Evolutionary conservation across 2,329 filamentous ascomycete genomes (phyloP), one percentile per base, ranked within the genome.

Genomic region (Diatrype stigma): DNA sequence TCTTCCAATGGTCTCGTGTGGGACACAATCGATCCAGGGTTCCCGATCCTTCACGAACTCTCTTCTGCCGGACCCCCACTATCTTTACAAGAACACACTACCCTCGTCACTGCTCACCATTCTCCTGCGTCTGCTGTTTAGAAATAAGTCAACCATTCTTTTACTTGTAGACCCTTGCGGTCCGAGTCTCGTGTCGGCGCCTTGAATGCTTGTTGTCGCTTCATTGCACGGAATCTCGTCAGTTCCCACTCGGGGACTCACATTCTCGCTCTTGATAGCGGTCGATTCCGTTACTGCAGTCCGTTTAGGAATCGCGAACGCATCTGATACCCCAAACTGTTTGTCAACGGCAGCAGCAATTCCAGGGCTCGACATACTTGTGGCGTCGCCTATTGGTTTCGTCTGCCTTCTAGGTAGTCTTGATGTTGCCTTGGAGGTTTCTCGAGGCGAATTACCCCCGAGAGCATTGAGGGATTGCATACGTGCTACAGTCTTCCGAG

Each of bases 131-230:
- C 78, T 70, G 45, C 72, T 78, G 52, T 69, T 79, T 26, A 82
- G 65, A 59, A 82, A 81, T 46, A 76, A 52, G 48, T 82, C 78
- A 7, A 82, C 78, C 74, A 82, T 80, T 40, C 69, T 68, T 61
- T 74, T 74, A 57, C 77, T 77, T 2, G 74, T 74, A 52, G 72
- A 62, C 0, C 62, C 63, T 51, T 74, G 71, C 0, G 65, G n/a
- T 11, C 47, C 52, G 3, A 21, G 4, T 8, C 45, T 52, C 19
- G 52, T 52, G 3, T 49, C 46, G 19, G 51, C 52, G 14, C n/a
- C n/a, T n/a, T n/a, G n/a, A n/a, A n/a, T n/a, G n/a, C 58, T 51
- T 10, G 53, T 42, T 19, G 51, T 54, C 35, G 57, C 42, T 38
- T 54, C 46, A 45, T 50, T 48, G 50, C 64, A 49, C 42, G 61